Evolutionary conservation across 2,329 filamentous ascomycete species (phyloP).

Genomic region (Trichoderma semiorbis): DNA sequence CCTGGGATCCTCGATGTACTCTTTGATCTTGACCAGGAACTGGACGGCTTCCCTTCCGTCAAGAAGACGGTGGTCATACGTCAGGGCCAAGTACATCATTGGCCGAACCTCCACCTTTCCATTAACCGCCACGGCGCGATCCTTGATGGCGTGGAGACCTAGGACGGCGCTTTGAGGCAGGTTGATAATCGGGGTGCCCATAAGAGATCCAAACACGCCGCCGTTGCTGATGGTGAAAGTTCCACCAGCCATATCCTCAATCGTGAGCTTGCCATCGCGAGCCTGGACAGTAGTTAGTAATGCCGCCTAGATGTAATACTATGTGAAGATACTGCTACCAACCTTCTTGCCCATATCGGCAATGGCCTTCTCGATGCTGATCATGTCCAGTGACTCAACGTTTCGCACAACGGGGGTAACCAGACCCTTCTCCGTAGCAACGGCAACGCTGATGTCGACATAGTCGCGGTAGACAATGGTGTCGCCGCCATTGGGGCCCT

Average conservation of each 20-base stretch:
- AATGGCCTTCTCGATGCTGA: conserved; percentile 86
- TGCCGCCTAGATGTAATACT: background rate
- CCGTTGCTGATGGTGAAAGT: conserved; percentile 98
- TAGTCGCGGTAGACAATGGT: conserved; percentile 98
- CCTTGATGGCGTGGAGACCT: conserved; percentile 94
- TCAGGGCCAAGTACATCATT: conserved; percentile 99
- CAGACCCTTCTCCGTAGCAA: conserved; percentile 94
- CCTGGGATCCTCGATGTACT: conserved; percentile 92
- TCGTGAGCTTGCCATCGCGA: conserved; percentile 92
- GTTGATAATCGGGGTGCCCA: conserved; percentile 99
- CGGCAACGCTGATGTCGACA: conserved; percentile 94
- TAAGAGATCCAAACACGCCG: conserved; percentile 93
- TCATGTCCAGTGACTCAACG: conserved; percentile 79
- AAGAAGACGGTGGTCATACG: conserved; percentile 93
- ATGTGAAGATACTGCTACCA: conserved; percentile 23
- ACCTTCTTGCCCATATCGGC: conserved; percentile 96
- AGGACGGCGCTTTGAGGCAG: conserved; percentile 88
- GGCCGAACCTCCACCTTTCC: conserved; percentile 93
- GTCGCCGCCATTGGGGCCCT: conserved; percentile 90
- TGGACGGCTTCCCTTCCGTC: conserved; percentile 95
- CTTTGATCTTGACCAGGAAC: conserved; percentile 95
- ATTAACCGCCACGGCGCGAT: conserved; percentile 82
- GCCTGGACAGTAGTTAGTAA: conserved; percentile 53
- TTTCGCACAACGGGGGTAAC: conserved; percentile 97
- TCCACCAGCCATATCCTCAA: conserved; percentile 98